Percentiles rank a stretch among this genome's conserved stretches.
Evolutionary conservation across 1,284 basidiomycete species (phyloP).

Genomic region (Microbotryum lychnidis-dioicae): DNA sequence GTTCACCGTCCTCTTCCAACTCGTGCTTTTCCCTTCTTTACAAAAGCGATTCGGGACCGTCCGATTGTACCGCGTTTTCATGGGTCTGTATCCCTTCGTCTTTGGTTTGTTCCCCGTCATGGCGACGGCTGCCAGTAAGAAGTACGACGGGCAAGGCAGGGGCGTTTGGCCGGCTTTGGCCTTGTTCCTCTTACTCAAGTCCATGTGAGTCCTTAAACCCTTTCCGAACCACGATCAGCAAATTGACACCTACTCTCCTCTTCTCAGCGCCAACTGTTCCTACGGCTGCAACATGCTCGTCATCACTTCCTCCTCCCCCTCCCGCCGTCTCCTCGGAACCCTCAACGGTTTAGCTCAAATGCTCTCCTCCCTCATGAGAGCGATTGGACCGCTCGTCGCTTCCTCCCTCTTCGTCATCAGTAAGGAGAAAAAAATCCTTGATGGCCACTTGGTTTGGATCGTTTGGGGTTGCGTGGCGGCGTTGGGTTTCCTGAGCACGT

Average conservation of each 20-base stretch:
- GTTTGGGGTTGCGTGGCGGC: slow-evolving; percentile 19
- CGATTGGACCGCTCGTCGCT: slow-evolving; percentile 22
- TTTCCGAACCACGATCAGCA: not conserved
- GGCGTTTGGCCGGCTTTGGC: slow-evolving; percentile 23
- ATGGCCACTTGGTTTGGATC: slow-evolving; percentile 27
- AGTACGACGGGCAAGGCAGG: not conserved
- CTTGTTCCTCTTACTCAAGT: slow-evolving; percentile 32
- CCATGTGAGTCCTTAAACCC: slow-evolving; percentile 23
- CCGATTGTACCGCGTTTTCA: slow-evolving; percentile 35
- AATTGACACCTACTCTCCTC: not conserved
- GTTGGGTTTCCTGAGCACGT: slow-evolving; percentile 11
- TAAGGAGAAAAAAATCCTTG: slow-evolving; percentile 13
- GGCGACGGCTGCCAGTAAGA: slow-evolving; percentile 29
- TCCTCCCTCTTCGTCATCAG: slow-evolving; percentile 32
- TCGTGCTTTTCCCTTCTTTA: slow-evolving; percentile 40
- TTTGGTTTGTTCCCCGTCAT: slow-evolving; percentile 37
- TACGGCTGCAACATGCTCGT: slow-evolving; percentile 37
- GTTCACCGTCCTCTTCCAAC: slow-evolving; percentile 35
- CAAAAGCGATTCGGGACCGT: slow-evolving; percentile 39
- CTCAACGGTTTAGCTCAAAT: slow-evolving; percentile 39
- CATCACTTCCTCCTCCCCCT: slow-evolving; percentile 36
- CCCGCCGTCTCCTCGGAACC: slow-evolving; percentile 32
- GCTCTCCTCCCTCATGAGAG: slow-evolving; percentile 27
- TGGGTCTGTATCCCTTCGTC: slow-evolving; percentile 38
- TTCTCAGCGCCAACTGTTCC: slow-evolving; percentile 1